Percentiles rank a stretch among this genome's conserved stretches.
These are phyloP conservation scores for Auriscalpium microsporum DNA, from an alignment of 768 basidiomycete species.

Conservation along the genomic window DNA sequence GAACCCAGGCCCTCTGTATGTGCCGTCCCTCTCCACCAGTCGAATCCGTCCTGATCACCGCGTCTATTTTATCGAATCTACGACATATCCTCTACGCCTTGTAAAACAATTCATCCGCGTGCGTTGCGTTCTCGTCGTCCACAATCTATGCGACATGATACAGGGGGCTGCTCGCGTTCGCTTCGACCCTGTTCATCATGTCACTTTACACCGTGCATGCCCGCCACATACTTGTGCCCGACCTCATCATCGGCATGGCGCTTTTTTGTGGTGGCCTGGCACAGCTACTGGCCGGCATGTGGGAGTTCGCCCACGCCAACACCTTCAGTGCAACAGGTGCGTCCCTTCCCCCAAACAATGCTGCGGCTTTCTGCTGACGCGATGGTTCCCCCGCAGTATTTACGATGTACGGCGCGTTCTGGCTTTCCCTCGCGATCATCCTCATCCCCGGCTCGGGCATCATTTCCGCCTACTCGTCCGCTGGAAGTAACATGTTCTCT, in stretches of 20 bases:
- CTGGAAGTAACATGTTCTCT: slow-evolving; percentile 27
- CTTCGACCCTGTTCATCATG: slow-evolving; percentile 76
- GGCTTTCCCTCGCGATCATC: slow-evolving; percentile 75
- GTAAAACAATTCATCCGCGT: too few relatives aligned
- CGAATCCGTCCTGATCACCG: too few relatives aligned
- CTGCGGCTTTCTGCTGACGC: neutral
- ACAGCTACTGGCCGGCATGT: slow-evolving; percentile 86
- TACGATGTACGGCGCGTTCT: slow-evolving; percentile 79
- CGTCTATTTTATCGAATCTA: too few relatives aligned
- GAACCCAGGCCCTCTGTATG: too few relatives aligned
- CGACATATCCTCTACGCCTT: too few relatives aligned
- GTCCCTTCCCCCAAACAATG: slow-evolving; percentile 18
- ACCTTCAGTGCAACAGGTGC: slow-evolving; percentile 64
- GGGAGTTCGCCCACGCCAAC: slow-evolving; percentile 52
- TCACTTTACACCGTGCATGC: slow-evolving; percentile 65
- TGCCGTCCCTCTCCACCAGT: too few relatives aligned
- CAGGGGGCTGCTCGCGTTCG: slow-evolving; percentile 77
- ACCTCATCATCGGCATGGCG: slow-evolving; percentile 82
- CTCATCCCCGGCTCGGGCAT: slow-evolving; percentile 66
- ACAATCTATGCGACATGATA: slow-evolving; percentile 30
- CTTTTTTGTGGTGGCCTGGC: slow-evolving; percentile 76
- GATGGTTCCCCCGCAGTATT: slow-evolving; percentile 42
- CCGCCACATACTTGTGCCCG: slow-evolving; percentile 44
- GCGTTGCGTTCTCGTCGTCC: too few relatives aligned
- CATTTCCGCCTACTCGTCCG: slow-evolving; percentile 36